Conservation (phyloP, 2,329 filamentous ascomycete genomes). For the Blastomyces silverae region DNA sequence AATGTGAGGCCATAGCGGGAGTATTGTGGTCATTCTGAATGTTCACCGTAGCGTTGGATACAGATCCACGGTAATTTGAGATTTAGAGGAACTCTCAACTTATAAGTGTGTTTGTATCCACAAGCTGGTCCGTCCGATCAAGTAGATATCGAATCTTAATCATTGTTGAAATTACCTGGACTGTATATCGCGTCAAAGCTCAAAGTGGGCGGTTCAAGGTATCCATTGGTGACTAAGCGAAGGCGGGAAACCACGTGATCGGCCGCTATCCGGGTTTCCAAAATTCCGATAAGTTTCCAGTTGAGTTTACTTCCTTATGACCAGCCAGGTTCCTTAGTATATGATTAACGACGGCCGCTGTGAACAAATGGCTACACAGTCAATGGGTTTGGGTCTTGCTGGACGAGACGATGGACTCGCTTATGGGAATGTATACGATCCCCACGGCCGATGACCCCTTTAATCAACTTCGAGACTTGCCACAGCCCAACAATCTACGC, state of each 20-base stretch:
- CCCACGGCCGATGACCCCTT: conserved; percentile 37
- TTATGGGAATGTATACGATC: conserved; percentile 22
- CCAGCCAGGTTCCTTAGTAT: neutral
- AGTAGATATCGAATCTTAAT: neutral
- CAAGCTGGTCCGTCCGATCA: neutral
- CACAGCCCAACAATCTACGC: conserved; percentile 36
- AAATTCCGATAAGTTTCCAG: neutral
- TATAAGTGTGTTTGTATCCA: neutral
- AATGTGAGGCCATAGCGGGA: conserved; percentile 58
- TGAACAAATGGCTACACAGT: neutral
- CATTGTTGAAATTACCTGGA: too few relatives aligned
- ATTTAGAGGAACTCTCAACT: neutral
- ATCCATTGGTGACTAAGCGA: neutral
- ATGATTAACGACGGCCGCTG: neutral
- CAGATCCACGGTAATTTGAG: neutral
- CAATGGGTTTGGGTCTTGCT: neutral
- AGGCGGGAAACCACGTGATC: neutral
- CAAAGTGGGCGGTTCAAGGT: too few relatives aligned
- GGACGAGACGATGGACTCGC: conserved; percentile 18
- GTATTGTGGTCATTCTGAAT: conserved; percentile 38
- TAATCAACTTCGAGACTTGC: conserved; percentile 36
- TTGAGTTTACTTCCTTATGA: neutral
- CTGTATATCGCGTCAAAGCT: too few relatives aligned
- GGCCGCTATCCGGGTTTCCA: neutral
- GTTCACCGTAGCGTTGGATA: neutral